Evolutionary conservation across 2,329 filamentous ascomycete genomes (phyloP), one percentile per base, ranked within the genome.

Genomic region (Teratosphaeria nubilosa): DNA sequence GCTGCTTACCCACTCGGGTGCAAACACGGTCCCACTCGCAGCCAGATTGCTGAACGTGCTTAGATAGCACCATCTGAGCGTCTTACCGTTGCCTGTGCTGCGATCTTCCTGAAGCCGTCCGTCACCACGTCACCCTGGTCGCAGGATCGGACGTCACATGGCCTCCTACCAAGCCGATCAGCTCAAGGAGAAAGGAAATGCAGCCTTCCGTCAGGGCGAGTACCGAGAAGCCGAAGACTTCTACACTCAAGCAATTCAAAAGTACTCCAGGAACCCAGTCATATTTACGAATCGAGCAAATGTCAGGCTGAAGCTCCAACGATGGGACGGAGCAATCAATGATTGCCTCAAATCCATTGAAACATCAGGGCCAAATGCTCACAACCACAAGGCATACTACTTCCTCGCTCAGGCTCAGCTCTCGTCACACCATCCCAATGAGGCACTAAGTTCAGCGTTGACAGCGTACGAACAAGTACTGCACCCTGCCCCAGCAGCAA

Each of bases 241-340:
- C 59, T 92, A 92, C 73, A 86, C 86, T 4, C 64, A 68, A 55
- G 88, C 88, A 76, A 91, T 96, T 65, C 84, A 88, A 66, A 84
- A 85, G 69, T 89, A 95, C 73, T 81, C 88, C 3, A 81, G 78
- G 57, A 94, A 95, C 70, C 83, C 87, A 1, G 79, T 87, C 31
- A 81, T 96, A 55, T 96, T 91, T 75, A 92, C 90, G 45, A 97
- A 96, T 75, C 88, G 91, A 56, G 89, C 91, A 55, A 87, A 96
- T 75, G 85, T 87, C 3, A 84, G 91, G 48, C 78, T 94, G 59
- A 88, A 87, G 74, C 81, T 95, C 24, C 76, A 80, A 60, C 78
- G 84, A 65, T 95, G 86, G 83, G 81, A 88, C 31, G 84, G 80
- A 10, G 90, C 87, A 54, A 86, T 94, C 62, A 77, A 83, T 60